These are phyloP conservation scores for Talaromyces sp. DNA, from an alignment of 2,329 filamentous ascomycete genomes.

Conservation along the genomic window DNA sequence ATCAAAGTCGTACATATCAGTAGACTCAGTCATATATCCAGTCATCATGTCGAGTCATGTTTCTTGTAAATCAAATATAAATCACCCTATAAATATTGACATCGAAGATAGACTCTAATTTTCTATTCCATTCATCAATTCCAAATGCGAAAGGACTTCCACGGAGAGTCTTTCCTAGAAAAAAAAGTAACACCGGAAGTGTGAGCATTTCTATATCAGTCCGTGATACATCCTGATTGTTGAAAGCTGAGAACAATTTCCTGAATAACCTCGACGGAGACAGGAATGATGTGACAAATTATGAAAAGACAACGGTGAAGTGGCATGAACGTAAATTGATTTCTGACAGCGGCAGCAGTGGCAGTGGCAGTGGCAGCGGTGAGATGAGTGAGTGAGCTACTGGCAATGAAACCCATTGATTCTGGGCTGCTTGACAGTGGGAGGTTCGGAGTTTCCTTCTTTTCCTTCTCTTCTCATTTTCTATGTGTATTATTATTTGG, in stretches of 20 bases:
- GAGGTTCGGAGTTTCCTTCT: too few relatives aligned
- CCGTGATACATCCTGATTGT: background rate
- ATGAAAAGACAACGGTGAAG: too few relatives aligned
- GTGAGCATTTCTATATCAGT: background rate
- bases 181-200: background rate
- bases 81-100: background rate
- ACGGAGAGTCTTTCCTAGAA: background rate
- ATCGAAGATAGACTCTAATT: background rate
- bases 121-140: background rate
- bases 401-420: too few relatives aligned
- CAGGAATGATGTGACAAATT: too few relatives aligned
- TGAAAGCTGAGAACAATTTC: background rate
- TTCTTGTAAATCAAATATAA: background rate
- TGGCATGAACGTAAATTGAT: too few relatives aligned
- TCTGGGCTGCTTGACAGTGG: too few relatives aligned
- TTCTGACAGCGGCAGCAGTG: too few relatives aligned
- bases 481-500: too few relatives aligned
- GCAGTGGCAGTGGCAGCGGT: too few relatives aligned
- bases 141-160: background rate
- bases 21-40: background rate
- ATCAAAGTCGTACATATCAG: background rate
- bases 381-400: too few relatives aligned
- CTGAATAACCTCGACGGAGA: too few relatives aligned
- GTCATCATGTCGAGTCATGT: background rate
- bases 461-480: too few relatives aligned